Base-by-base conservation (phyloP, 2,329 filamentous ascomycete genomes). In the Fusarium lateritium region DNA sequence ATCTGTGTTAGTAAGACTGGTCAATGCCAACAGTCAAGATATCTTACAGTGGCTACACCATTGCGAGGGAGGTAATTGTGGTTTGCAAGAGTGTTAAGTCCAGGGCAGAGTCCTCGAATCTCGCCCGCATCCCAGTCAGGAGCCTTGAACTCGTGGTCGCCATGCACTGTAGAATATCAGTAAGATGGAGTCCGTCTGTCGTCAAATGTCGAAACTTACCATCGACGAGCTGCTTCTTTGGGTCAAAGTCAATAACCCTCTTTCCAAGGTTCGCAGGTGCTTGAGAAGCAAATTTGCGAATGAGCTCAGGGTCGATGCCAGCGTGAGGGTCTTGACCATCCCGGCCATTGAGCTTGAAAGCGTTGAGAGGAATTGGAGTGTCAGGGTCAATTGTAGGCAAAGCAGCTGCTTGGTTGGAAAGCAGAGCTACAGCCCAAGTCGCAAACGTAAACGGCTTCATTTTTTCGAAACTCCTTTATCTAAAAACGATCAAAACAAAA, bases 41-140 rank as follows among this genome's bases (percentile, higher is more conserved):
- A 6, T 57, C 62, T 63, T 58, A 73, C 70, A 21, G 69, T 68
- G 5, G 62, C 67, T 14, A 73, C 70, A 36, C 71, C 72, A 36
- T 73, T 67, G 2, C 65, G 70, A 9, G 69, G 66, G 70, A 56
- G 77, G 15, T 71, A 71, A 13, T 68, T 56, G 50, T 71, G 68
- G 56, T 71, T 71, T 4, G 68, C 68, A 5, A 71, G 50, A 3
- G 68, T 71, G 26, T 71, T 71, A 14, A 71, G 15, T 7, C 68
- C 68, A 11, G 68, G 68, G 54, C 68, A 71, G 34, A 71, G 68
- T 22, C 68, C 68, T 19, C 68, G 61, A 33, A 71, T 28, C 3
- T 71, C 68, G 9, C 68, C 68, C 33, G 46, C 61, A 0, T 71
- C 68, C 45, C 49, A 69, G 8, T 66, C 44, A 2, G 68, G 64